Percentiles rank a stretch among this genome's conserved stretches.
phyloP scores from a whole-genome alignment of 345 rosid species.

The Euphorbia peplus region DNA sequence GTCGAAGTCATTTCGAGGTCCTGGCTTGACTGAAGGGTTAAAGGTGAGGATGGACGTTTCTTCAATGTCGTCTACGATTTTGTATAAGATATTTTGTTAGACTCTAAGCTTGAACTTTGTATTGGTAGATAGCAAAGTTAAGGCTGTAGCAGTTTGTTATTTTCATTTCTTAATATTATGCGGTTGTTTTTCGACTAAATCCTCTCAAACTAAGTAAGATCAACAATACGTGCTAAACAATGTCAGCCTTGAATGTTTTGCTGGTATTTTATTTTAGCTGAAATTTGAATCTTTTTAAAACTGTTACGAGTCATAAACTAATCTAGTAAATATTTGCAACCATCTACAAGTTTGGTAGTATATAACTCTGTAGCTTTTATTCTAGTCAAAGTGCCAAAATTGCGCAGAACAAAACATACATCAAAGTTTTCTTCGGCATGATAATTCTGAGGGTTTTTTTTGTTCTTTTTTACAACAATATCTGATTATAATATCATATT shows the following conservation, averaged over 20 bases:
- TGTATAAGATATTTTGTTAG: not conserved
- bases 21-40: constrained; percentile 88
- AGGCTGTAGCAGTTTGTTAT: not conserved
- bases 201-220: not conserved
- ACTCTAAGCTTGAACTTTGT: not conserved
- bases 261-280: not conserved
- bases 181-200: not conserved
- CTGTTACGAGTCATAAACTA: not conserved
- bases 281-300: not conserved
- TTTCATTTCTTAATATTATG: not conserved
- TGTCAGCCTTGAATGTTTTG: not conserved
- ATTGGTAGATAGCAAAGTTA: not conserved
- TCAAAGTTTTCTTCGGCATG: not conserved
- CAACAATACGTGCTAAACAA: not conserved
- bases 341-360: not conserved
- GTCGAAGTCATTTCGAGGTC: constrained; percentile 91
- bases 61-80: not conserved
- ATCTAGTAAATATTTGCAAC: not conserved
- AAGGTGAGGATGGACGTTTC: constrained; percentile 43
- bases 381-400: not conserved
- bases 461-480: not conserved
- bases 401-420: not conserved
- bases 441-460: not conserved
- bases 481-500: not conserved
- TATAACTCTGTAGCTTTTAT: not conserved